phyloP scores from a whole-genome alignment of 495 filamentous ascomycete genomes.

The Lepraria neglecta region DNA sequence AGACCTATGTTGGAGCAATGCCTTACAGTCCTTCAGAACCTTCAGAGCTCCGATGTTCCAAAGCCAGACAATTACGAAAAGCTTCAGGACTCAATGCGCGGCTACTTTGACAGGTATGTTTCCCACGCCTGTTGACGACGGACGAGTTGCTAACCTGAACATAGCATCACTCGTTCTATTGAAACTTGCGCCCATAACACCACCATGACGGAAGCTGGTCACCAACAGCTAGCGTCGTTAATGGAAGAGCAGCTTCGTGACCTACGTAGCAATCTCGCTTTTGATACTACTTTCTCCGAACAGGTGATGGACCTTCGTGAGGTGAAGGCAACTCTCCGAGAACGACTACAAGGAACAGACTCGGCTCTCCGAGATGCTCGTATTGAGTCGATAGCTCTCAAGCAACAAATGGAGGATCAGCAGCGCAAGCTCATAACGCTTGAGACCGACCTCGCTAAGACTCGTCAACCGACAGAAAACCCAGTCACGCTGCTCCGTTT shows the following conservation, averaged over 20 bases:
- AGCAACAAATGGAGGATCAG: constrained; percentile 14
- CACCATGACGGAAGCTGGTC: neutral
- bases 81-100: constrained; percentile 15
- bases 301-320: constrained; percentile 26
- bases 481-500: constrained; percentile 16
- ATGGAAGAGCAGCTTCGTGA: constrained; percentile 18
- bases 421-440: constrained; percentile 11
- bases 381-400: constrained; percentile 4
- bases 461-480: constrained; percentile 1
- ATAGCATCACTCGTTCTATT: constrained; percentile 13
- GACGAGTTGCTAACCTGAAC: neutral
- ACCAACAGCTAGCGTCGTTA: constrained; percentile 12
- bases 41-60: constrained; percentile 12
- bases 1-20: constrained; percentile 22
- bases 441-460: constrained; percentile 13
- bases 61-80: constrained; percentile 20
- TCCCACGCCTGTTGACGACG: neutral
- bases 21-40: constrained; percentile 12
- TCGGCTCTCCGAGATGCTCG: constrained; percentile 20
- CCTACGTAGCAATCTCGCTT: constrained; percentile 11
- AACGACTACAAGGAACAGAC: constrained; percentile 23
- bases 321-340: constrained; percentile 23
- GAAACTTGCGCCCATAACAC: constrained; percentile 15
- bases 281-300: constrained; percentile 16
- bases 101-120: constrained; percentile 14